Evolutionary conservation across 169 alveolate species (phyloP).

Genomic region (Eimeria sp.): DNA sequence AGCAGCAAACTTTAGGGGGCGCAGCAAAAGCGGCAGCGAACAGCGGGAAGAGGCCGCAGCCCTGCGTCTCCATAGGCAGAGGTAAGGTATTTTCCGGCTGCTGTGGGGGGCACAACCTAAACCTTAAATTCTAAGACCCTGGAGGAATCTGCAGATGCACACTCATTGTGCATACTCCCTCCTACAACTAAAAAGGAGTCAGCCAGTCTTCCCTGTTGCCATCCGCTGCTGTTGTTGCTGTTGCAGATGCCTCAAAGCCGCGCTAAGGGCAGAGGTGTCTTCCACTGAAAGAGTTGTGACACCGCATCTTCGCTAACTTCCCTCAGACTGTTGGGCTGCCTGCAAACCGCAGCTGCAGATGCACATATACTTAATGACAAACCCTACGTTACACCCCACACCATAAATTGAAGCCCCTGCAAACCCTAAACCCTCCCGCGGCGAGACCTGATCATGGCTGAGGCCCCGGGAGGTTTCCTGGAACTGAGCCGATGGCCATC

Average conservation of each 20-base stretch:
- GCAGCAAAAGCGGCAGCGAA: background rate
- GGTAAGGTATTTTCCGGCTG: background rate
- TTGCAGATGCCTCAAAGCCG: background rate
- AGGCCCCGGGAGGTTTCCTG: background rate
- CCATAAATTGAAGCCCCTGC: background rate
- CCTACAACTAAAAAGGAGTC: background rate
- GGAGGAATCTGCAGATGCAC: background rate
- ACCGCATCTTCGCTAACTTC: constrained; percentile 18
- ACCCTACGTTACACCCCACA: background rate
- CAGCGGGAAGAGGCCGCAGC: background rate
- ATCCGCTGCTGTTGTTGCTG: background rate
- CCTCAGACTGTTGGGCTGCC: constrained; percentile 3
- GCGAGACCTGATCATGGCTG: background rate
- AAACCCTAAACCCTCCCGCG: background rate
- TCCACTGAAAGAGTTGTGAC: background rate
- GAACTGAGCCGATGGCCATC: too few species aligned
- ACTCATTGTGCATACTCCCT: background rate
- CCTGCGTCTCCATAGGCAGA: background rate
- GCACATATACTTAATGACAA: too few species aligned
- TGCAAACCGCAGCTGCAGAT: background rate
- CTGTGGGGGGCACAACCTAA: background rate
- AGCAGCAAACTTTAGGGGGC: background rate
- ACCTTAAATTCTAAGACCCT: background rate
- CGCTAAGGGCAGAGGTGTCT: background rate
- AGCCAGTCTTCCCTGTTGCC: background rate